Percentiles rank a stretch among this genome's conserved stretches.
phyloP scores from a whole-genome alignment of 2,329 filamentous ascomycete genomes.

The Rugonectria rugulosa region DNA sequence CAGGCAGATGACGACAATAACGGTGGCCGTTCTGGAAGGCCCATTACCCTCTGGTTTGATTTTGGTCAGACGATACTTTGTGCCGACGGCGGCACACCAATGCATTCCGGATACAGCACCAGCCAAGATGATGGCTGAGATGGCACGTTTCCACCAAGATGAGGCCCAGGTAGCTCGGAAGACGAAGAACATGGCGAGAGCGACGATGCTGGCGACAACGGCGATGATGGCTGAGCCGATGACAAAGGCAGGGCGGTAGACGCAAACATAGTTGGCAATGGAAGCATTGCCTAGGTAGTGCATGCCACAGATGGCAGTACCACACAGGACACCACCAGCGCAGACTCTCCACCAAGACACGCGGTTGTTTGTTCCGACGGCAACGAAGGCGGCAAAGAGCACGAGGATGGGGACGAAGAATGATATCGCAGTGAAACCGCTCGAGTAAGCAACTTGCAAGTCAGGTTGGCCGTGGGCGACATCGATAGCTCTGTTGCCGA shows the following conservation, averaged over 20 bases:
- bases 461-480: slow-evolving; percentile 68
- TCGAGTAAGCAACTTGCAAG: slow-evolving; percentile 77
- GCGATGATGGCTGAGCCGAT: slow-evolving; percentile 76
- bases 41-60: slow-evolving; percentile 45
- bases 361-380: slow-evolving; percentile 67
- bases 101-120: slow-evolving; percentile 86
- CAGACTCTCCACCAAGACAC: slow-evolving; percentile 66
- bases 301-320: slow-evolving; percentile 82
- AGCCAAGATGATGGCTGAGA: slow-evolving; percentile 73
- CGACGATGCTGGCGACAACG: slow-evolving; percentile 72
- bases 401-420: slow-evolving; percentile 83
- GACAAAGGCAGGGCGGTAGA: slow-evolving; percentile 67
- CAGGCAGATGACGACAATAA: slow-evolving; percentile 76
- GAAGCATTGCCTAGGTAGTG: slow-evolving; percentile 88
- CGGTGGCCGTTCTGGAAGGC: slow-evolving; percentile 68
- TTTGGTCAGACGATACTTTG: slow-evolving; percentile 66
- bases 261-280: slow-evolving; percentile 77
- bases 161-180: slow-evolving; percentile 79
- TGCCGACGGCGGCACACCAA: slow-evolving; percentile 80
- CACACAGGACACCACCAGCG: slow-evolving; percentile 73
- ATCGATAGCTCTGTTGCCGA: slow-evolving; percentile 81
- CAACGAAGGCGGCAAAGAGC: slow-evolving; percentile 74
- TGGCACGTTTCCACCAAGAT: slow-evolving; percentile 76
- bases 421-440: slow-evolving; percentile 75
- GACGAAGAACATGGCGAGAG: slow-evolving; percentile 79